phyloP scores from a whole-genome alignment of 768 basidiomycete genomes.

The Rhizopogon vesiculosus region DNA sequence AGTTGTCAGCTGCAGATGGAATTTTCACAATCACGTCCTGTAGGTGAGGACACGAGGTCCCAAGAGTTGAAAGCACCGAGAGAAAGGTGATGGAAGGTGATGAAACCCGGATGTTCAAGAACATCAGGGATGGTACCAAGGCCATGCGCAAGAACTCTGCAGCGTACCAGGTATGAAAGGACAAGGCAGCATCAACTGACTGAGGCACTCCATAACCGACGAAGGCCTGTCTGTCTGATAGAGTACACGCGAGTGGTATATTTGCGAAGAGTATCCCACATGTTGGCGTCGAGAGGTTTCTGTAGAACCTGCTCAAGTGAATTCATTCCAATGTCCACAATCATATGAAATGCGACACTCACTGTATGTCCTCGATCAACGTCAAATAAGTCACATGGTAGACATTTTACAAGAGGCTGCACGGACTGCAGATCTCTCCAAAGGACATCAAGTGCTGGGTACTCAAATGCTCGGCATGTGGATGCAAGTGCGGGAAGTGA shows the following conservation, averaged over 20 bases:
- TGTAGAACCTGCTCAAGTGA: background rate
- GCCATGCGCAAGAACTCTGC: constrained; percentile 18
- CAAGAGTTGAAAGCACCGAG: background rate
- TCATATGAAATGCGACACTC: background rate
- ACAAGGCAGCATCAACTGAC: constrained; percentile 8
- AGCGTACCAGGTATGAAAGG: constrained; percentile 10
- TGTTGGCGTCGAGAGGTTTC: background rate
- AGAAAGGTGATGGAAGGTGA: background rate
- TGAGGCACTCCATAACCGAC: background rate
- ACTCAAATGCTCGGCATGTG: constrained; percentile 16
- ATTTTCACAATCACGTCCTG: background rate
- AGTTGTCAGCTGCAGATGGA: background rate
- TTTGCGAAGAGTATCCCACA: constrained; percentile 16
- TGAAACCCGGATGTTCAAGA: background rate
- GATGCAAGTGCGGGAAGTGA: constrained; percentile 17
- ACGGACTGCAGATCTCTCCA: constrained; percentile 19
- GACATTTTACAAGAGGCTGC: constrained; percentile 10
- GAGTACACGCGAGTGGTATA: constrained; percentile 14
- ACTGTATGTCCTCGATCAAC: background rate
- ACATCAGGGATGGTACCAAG: constrained; percentile 16
- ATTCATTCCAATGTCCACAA: background rate
- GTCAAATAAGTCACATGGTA: background rate
- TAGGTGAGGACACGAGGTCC: background rate
- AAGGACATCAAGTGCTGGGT: constrained; percentile 20
- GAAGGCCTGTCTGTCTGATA: background rate